These are phyloP conservation scores for Bipolaris gigantea DNA, from an alignment of 2,329 filamentous ascomycete genomes.

Conservation along the genomic window DNA sequence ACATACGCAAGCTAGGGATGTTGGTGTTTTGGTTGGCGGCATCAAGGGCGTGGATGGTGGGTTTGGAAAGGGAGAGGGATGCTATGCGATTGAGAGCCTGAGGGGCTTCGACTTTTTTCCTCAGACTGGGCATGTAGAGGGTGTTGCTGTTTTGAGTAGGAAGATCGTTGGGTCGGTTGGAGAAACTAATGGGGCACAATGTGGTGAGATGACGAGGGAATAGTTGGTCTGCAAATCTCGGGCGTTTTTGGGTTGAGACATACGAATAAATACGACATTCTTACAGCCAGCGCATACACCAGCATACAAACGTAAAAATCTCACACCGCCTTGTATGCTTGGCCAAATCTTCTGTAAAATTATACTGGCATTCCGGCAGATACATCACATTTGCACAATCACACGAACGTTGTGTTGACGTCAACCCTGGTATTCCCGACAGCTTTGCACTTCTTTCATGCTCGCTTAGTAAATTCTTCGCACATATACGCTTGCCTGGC, in stretches of 20 bases:
- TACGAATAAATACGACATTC: background rate
- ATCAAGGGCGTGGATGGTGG: constrained; percentile 48
- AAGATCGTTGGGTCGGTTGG: constrained; percentile 24
- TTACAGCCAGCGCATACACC: background rate
- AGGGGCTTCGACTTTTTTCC: constrained; percentile 97
- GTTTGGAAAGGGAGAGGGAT: constrained; percentile 42
- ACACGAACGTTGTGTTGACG: background rate
- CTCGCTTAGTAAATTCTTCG: constrained; percentile 17
- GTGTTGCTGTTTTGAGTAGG: constrained; percentile 60
- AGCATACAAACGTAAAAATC: background rate
- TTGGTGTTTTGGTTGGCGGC: constrained; percentile 82
- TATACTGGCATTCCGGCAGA: background rate
- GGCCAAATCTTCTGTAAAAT: background rate
- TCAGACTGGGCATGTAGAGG: constrained; percentile 72
- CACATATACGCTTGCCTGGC: constrained; percentile 4
- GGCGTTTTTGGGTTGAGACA: background rate
- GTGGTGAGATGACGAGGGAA: background rate
- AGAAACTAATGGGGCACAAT: background rate
- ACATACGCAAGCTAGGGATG: constrained; percentile 92
- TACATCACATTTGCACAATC: background rate
- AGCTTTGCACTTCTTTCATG: constrained; percentile 20
- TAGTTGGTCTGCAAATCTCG: background rate
- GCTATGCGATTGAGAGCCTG: constrained; percentile 86
- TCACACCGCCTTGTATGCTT: background rate
- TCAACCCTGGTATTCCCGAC: constrained; percentile 15